Conservation (phyloP, 1,139 yeast species). For the Candida glucosophila region DNA sequence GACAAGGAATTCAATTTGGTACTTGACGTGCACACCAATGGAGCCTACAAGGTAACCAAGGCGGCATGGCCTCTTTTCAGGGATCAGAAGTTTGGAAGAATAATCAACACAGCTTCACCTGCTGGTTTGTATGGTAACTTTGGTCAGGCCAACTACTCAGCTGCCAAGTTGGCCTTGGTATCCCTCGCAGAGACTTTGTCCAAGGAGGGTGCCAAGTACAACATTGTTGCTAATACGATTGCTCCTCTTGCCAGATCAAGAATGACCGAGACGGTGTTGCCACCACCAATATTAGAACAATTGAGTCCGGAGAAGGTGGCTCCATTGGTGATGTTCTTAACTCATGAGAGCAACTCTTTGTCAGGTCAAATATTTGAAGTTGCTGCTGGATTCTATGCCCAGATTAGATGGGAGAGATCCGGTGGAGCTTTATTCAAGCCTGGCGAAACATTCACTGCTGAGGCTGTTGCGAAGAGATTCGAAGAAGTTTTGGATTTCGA, state of each 20-base stretch:
- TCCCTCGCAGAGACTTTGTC: constrained; percentile 94
- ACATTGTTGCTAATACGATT: constrained; percentile 77
- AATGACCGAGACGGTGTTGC: constrained; percentile 89
- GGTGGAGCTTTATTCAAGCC: constrained; percentile 82
- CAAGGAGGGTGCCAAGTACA: constrained; percentile 82
- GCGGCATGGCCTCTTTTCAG: constrained; percentile 93
- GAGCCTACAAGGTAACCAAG: constrained; percentile 76
- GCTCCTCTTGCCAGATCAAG: constrained; percentile 94
- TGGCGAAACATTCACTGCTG: constrained; percentile 71
- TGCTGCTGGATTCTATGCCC: constrained; percentile 91
- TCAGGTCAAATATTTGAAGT: constrained; percentile 81
- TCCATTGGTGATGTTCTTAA: constrained; percentile 76
- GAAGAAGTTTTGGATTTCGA: constrained; percentile 56
- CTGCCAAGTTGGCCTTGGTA: constrained; percentile 84
- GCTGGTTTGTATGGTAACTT: constrained; percentile 96
- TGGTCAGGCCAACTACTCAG: constrained; percentile 94
- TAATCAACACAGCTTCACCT: constrained; percentile 89
- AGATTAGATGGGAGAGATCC: constrained; percentile 92
- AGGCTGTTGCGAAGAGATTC: constrained; percentile 68
- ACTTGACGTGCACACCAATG: constrained; percentile 79
- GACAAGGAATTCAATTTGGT: constrained; percentile 75
- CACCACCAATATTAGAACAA: constrained; percentile 73
- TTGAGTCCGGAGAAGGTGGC: constrained; percentile 85
- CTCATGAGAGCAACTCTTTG: constrained; percentile 53
- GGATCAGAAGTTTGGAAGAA: constrained; percentile 79